Conservation (phyloP, 2,329 filamentous ascomycete species). For the Dactylellina leptospora region DNA sequence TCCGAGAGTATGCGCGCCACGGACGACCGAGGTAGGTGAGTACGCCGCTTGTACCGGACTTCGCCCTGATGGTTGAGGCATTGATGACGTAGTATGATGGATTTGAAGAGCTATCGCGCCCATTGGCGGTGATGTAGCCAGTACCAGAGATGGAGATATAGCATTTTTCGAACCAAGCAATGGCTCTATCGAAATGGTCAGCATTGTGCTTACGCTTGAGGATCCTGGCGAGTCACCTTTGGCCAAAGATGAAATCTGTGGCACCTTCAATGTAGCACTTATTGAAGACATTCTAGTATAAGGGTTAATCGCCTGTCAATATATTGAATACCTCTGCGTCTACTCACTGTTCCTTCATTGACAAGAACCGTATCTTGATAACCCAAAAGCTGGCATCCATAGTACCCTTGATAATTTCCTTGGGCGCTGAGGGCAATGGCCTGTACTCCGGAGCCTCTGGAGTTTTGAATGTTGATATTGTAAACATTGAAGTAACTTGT, state of each 20-base stretch:
- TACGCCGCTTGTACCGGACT: slow-evolving; percentile 58
- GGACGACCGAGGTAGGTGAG: slow-evolving; percentile 67
- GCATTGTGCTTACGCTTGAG: not conserved
- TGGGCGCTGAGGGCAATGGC: slow-evolving; percentile 67
- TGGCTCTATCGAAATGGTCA: slow-evolving; percentile 58
- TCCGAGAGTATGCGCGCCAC: slow-evolving; percentile 65
- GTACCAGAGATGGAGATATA: slow-evolving; percentile 64
- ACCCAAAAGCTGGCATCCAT: slow-evolving; percentile 67
- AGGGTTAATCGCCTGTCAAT: no score
- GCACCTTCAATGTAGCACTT: slow-evolving; percentile 68
- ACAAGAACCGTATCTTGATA: slow-evolving; percentile 68
- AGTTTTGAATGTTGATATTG: slow-evolving; percentile 70
- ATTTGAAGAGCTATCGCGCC: slow-evolving; percentile 61
- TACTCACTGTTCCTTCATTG: slow-evolving; percentile 61
- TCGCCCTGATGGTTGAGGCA: slow-evolving; percentile 64
- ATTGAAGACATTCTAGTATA: slow-evolving; percentile 65
- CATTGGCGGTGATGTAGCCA: slow-evolving; percentile 65
- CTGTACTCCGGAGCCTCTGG: slow-evolving; percentile 62
- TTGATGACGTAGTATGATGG: slow-evolving; percentile 68
- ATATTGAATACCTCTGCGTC: no score
- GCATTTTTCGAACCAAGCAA: slow-evolving; percentile 66
- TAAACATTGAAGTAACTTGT: slow-evolving; percentile 68
- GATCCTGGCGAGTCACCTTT: slow-evolving; percentile 56
- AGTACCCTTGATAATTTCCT: slow-evolving; percentile 67
- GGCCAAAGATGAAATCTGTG: slow-evolving; percentile 70